These are phyloP conservation scores for Phytophthora pinifolia DNA, from an alignment of 352 stramenopile genomes.

Conservation along the genomic window DNA sequence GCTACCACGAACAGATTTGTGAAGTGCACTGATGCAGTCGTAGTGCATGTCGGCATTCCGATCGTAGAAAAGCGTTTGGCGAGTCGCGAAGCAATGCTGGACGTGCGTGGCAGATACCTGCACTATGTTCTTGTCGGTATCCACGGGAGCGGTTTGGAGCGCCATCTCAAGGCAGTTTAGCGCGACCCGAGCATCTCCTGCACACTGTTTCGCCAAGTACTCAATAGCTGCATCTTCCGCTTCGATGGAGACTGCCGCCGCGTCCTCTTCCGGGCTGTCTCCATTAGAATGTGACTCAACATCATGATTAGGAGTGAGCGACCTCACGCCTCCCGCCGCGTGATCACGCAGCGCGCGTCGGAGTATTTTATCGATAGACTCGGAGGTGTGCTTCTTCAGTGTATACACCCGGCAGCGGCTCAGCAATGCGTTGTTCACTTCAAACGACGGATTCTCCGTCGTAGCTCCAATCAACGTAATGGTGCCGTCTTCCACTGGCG, in stretches of 20 bases:
- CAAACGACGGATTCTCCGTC: slow-evolving; percentile 89
- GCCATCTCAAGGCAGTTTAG: slow-evolving; percentile 87
- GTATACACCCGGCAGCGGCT: slow-evolving; percentile 81
- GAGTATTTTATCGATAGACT: slow-evolving; percentile 70
- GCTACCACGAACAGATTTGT: slow-evolving; percentile 85
- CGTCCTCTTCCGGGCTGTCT: slow-evolving; percentile 6
- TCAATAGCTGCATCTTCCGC: slow-evolving; percentile 60
- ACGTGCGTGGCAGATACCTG: slow-evolving; percentile 62
- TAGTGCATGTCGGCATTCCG: slow-evolving; percentile 88
- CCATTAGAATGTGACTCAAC: slow-evolving; percentile 10
- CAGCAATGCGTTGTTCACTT: slow-evolving; percentile 85
- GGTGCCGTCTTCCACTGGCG: slow-evolving; percentile 75
- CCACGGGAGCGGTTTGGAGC: slow-evolving; percentile 44
- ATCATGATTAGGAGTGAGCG: slow-evolving; percentile 19
- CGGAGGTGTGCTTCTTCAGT: slow-evolving; percentile 64
- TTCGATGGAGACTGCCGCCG: slow-evolving; percentile 25
- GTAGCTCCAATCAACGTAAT: slow-evolving; percentile 90
- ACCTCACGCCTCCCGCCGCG: slow-evolving; percentile 30
- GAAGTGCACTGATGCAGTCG: slow-evolving; percentile 80
- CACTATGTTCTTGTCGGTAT: slow-evolving; percentile 31
- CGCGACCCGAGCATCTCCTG: slow-evolving; percentile 76
- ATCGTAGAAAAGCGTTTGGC: slow-evolving; percentile 83
- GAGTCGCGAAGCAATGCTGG: slow-evolving; percentile 67
- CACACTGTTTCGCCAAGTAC: slow-evolving; percentile 72
- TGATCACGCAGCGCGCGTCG: slow-evolving; percentile 51